Evolutionary conservation across 2,329 filamentous ascomycete species (phyloP).

Genomic region (Aspergillus clavatus): DNA sequence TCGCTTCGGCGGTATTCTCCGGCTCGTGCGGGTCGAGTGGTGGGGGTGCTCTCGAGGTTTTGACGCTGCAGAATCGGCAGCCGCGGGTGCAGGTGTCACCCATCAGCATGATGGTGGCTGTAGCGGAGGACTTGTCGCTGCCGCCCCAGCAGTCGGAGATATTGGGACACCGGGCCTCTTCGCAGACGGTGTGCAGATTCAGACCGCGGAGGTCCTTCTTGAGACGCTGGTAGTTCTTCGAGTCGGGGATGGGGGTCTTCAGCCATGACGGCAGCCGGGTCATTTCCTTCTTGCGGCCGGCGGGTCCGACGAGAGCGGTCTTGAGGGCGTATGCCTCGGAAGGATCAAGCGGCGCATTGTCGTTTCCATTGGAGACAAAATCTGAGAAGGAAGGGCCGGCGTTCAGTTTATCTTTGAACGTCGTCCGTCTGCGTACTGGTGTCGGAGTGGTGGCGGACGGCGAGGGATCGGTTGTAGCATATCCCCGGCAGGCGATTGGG

Average conservation of each 20-base stretch:
- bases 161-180: slow-evolving; percentile 95
- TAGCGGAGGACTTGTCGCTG: slow-evolving; percentile 78
- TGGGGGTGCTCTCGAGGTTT: slow-evolving; percentile 70
- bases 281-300: slow-evolving; percentile 60
- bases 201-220: slow-evolving; percentile 88
- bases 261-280: slow-evolving; percentile 86
- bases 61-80: slow-evolving; percentile 95
- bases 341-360: slow-evolving; percentile 40
- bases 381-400: slow-evolving; percentile 60
- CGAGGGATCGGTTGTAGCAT: slow-evolving; percentile 37
- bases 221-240: slow-evolving; percentile 87
- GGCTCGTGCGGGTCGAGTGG: slow-evolving; percentile 94
- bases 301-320: slow-evolving; percentile 57
- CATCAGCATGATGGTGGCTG: slow-evolving; percentile 99
- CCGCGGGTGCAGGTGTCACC: slow-evolving; percentile 96
- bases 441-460: slow-evolving; percentile 38
- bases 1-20: slow-evolving; percentile 90
- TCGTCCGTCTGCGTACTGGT: slow-evolving; percentile 54
- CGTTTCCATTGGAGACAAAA: slow-evolving; percentile 50
- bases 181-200: slow-evolving; percentile 90
- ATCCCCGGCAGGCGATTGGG: slow-evolving; percentile 25
- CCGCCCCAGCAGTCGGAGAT: slow-evolving; percentile 98
- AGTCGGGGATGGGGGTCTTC: slow-evolving; percentile 87
- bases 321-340: slow-evolving; percentile 56
- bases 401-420: slow-evolving; percentile 61